A percentile compares a stretch with the other conserved stretches of the same genome.
These are phyloP conservation scores for Pezicula rhizophila DNA, from an alignment of 2,329 filamentous ascomycete genomes.

Conservation along the genomic window DNA sequence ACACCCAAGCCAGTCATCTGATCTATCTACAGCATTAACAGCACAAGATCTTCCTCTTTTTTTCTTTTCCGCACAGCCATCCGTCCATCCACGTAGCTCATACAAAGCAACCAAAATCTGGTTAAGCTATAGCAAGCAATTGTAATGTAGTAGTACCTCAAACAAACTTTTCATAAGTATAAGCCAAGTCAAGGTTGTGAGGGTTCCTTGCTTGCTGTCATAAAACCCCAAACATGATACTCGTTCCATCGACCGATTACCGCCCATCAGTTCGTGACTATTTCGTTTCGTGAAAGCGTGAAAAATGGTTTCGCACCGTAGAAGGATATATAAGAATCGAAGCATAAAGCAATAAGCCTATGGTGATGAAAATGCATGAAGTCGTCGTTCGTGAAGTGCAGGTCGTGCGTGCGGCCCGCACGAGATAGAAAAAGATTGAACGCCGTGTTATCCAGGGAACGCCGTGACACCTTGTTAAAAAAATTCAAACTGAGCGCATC, in stretches of 20 bases:
- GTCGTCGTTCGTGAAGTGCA: conserved; percentile 6
- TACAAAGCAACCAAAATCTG: conserved; percentile 17
- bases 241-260: conserved; percentile 5
- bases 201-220: neutral
- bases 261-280: conserved; percentile 4
- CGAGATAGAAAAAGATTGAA: neutral
- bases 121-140: conserved; percentile 15
- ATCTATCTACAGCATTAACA: conserved; percentile 2
- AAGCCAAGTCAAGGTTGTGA: conserved; percentile 5
- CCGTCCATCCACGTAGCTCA: conserved; percentile 11
- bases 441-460: conserved; percentile 17
- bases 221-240: conserved; percentile 9
- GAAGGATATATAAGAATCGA: conserved; percentile 19
- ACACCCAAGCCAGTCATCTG: conserved; percentile 1
- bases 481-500: conserved; percentile 20
- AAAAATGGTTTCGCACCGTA: conserved; percentile 10
- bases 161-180: conserved; percentile 1
- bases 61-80: neutral
- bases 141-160: conserved; percentile 1
- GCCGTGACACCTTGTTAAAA: conserved; percentile 13
- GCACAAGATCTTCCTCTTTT: neutral
- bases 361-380: conserved; percentile 13
- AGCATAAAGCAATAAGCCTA: conserved; percentile 9
- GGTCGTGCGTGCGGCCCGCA: neutral
- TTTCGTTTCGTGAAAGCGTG: conserved; percentile 23